Evolutionary conservation across 1,284 basidiomycete species (phyloP), one percentile per base, ranked within the genome.

Genomic region (Heterobasidion occidentale): DNA sequence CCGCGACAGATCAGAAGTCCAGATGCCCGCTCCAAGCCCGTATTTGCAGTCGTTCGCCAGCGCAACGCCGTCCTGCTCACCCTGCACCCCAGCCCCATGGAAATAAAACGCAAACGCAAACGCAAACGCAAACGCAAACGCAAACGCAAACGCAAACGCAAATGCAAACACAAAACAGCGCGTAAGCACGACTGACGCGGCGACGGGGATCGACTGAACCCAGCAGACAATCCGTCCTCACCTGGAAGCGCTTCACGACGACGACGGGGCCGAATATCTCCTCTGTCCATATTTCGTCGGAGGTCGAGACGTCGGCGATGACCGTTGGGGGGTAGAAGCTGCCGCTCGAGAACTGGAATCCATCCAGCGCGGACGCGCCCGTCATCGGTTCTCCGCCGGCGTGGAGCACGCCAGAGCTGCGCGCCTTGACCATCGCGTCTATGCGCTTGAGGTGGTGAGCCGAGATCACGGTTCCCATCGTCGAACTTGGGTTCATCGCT

Each of bases 181-280:
- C 11, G 38, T 42, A n/a, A 42, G 38, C 38, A 42, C n/a, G 38
- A 12, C 38, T 42, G 38, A 42, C 9, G 33, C 17, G 46, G 56
- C 14, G 17, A n/a, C 38, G 11, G 27, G 27, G 38, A 42, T n/a
- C n/a, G 7, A 42, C 9, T 42, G 2, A 9, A 15, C 3, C 11
- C 7, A 27, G 27, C 27, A 4, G 27, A 5, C 27, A 4, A 6
- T 11, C 7, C 38, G 12, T 42, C 6, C 77, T 60, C 52, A 88
- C 88, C 54, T 69, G 70, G 67, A 90, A 91, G 48, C 73, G 77
- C 59, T 78, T 83, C 50, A 86, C 76, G 5, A 88, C 80, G 2
- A 91, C 81, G 7, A 92, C 88, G 1, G 90, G 88, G 1, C 88
- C 89, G 64, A 92, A 91, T 14, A 90, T 74, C 66, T 93, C 90